Base-by-base conservation (phyloP, 177 flowering plant genomes). In the Vitis hybrid region DNA sequence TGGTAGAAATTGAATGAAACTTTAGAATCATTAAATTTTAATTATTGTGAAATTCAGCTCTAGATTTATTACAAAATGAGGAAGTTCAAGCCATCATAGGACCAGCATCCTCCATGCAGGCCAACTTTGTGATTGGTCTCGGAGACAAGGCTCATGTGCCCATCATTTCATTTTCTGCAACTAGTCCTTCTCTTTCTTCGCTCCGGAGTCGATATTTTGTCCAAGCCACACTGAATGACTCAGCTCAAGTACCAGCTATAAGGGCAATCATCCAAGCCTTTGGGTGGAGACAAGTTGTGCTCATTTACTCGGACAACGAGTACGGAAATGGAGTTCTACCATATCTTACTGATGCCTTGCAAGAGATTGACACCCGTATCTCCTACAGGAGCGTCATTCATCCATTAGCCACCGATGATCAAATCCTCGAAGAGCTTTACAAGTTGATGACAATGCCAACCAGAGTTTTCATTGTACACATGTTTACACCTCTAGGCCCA, bases 121-220 rank as follows among this genome's bases (percentile, higher is more conserved):
- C 77, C 4, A 21, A 62, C 58, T 73, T 77, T 27, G 13, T 77
- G 32, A 54, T 74, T 20, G 48, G 64, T 15, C 64, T 73, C 2
- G 80, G 71, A 55, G 61, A 73, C n/a, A 69, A 70, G 65, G 76
- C 77, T 61, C 73, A 65, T 9, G 74, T 77, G 58, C 80, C 80
- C 65, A 70, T 77, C 21, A 20, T 77, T 10, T 13, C 76, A 53
- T 77, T 61, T 32, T 70, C 71, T 0, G 76, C 79, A 27, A 76
- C 74, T 15, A 76, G 72, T 51, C 69, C 72, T 11, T 60, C 55
- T 10, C 62, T 71, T 10, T 58, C 80, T 24, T 58, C 77, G 7
- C 14, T 56, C 8, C 52, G 64, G 20, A 73, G 57, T 58, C 57
- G 67, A 12, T 73, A 68, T 60, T 77, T 70, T 41, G 51, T 77